Conservation (phyloP, 805 yeast genomes). For the Myxozyma kluyveri region DNA sequence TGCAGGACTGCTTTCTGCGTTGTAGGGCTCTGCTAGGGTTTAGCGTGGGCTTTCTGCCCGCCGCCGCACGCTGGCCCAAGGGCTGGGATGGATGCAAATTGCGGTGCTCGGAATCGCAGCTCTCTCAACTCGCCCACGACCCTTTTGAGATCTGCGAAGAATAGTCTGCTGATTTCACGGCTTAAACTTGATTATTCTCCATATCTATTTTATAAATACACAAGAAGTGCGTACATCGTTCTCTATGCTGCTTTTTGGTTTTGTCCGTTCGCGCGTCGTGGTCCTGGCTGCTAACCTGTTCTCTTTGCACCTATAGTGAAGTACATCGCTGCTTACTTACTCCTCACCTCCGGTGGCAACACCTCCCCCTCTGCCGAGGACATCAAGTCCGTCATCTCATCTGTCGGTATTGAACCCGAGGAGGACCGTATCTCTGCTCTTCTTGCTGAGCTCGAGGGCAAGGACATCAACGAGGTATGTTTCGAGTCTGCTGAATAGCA, state of each 20-base stretch:
- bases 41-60: conserved; percentile 1
- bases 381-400: conserved; percentile 80
- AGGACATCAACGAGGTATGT: conserved; percentile 64
- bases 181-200: conserved; percentile 78
- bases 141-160: conserved; percentile 49
- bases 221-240: conserved; percentile 8
- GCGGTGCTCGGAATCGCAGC: too few species aligned
- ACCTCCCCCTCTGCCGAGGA: conserved; percentile 90
- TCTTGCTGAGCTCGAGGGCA: conserved; percentile 87
- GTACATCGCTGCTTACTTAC: conserved; percentile 99
- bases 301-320: conserved; percentile 52
- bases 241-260: neutral
- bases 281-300: neutral
- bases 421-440: conserved; percentile 78
- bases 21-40: neutral
- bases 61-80: conserved; percentile 4
- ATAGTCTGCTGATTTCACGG: conserved; percentile 68
- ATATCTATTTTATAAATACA: neutral
- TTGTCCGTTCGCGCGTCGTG: neutral
- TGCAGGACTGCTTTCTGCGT: neutral
- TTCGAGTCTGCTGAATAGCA: neutral
- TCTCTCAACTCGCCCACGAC: neutral
- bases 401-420: conserved; percentile 96
- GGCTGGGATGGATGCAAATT: conserved; percentile 8
- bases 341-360: conserved; percentile 96